Percentiles rank a stretch among this genome's conserved stretches.
phyloP scores from a whole-genome alignment of 441 rosid genomes.

The Flueggea neowawraea region DNA sequence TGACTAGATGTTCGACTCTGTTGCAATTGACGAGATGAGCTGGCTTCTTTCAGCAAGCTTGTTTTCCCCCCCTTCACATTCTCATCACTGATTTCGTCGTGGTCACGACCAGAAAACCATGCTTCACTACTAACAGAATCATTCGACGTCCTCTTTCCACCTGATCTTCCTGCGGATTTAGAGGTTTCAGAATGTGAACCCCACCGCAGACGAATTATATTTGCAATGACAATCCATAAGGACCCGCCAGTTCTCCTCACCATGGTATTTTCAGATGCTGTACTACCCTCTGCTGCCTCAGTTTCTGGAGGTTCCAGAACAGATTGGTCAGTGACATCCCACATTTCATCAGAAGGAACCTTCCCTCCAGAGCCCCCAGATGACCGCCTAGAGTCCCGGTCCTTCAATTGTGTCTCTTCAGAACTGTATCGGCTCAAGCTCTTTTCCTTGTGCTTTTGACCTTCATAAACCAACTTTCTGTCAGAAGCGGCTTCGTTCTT shows the following conservation, averaged over 20 bases:
- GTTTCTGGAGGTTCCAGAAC: slow-evolving; percentile 38
- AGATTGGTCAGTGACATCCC: slow-evolving; percentile 66
- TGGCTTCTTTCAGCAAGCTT: slow-evolving; percentile 36
- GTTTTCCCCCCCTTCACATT: slow-evolving; percentile 38
- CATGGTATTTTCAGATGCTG: slow-evolving; percentile 30
- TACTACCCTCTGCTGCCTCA: slow-evolving; percentile 37
- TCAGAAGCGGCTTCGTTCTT: slow-evolving; percentile 29
- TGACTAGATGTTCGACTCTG: slow-evolving; percentile 26
- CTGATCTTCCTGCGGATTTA: slow-evolving; percentile 42
- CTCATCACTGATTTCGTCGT: slow-evolving; percentile 55
- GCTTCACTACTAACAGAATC: slow-evolving; percentile 66
- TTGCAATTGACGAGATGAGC: slow-evolving; percentile 32
- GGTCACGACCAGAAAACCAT: slow-evolving; percentile 90
- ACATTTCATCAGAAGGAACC: slow-evolving; percentile 88
- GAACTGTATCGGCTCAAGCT: slow-evolving; percentile 27
- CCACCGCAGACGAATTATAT: slow-evolving; percentile 71
- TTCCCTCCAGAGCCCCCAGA: slow-evolving; percentile 57
- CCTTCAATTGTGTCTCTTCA: slow-evolving; percentile 31
- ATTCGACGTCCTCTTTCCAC: slow-evolving; percentile 55
- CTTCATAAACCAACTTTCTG: slow-evolving; percentile 18
- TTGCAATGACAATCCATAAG: slow-evolving; percentile 70
- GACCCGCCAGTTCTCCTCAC: slow-evolving; percentile 67
- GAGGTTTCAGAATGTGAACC: slow-evolving; percentile 60
- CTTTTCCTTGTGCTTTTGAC: slow-evolving; percentile 24
- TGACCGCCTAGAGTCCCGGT: slow-evolving; percentile 32